phyloP scores from a whole-genome alignment of 176 grass and related monocot genomes.

The Calamus simplicifolius region DNA sequence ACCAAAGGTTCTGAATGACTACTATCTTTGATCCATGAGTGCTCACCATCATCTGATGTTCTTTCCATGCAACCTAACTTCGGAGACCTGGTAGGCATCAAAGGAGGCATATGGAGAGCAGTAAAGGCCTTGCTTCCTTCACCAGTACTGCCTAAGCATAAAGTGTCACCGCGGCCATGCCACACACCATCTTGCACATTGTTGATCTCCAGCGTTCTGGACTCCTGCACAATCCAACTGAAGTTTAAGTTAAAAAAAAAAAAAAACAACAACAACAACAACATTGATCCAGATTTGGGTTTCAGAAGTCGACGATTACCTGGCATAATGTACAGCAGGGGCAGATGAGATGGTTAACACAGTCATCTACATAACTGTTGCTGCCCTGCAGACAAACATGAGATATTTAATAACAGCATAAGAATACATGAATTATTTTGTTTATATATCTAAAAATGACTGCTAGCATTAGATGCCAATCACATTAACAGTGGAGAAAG shows the following conservation, averaged over 20 bases:
- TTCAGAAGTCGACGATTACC: conserved; percentile 34
- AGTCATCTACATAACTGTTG: conserved; percentile 77
- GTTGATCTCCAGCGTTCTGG: conserved; percentile 92
- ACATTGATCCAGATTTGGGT: background rate
- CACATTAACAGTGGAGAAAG: no score
- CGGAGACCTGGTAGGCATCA: conserved; percentile 59
- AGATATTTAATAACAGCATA: no score
- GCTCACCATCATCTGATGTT: conserved; percentile 28
- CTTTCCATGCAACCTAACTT: conserved; percentile 79
- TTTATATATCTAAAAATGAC: no score
- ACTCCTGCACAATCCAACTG: conserved; percentile 57
- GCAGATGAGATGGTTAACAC: conserved; percentile 79
- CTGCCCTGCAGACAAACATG: conserved; percentile 43
- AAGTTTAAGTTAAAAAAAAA: no score
- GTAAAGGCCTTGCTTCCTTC: conserved; percentile 57
- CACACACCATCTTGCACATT: conserved; percentile 91
- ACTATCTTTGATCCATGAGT: conserved; percentile 17
- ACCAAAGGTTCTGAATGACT: conserved; percentile 30
- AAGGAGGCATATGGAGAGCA: conserved; percentile 36
- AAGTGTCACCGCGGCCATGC: conserved; percentile 89
- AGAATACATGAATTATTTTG: no score
- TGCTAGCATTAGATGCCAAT: no score
- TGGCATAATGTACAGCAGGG: conserved; percentile 88
- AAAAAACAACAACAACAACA: no score
- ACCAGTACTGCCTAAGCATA: conserved; percentile 57